These are phyloP conservation scores for Rhizopogon rudus DNA, from an alignment of 768 basidiomycete genomes.

Conservation along the genomic window DNA sequence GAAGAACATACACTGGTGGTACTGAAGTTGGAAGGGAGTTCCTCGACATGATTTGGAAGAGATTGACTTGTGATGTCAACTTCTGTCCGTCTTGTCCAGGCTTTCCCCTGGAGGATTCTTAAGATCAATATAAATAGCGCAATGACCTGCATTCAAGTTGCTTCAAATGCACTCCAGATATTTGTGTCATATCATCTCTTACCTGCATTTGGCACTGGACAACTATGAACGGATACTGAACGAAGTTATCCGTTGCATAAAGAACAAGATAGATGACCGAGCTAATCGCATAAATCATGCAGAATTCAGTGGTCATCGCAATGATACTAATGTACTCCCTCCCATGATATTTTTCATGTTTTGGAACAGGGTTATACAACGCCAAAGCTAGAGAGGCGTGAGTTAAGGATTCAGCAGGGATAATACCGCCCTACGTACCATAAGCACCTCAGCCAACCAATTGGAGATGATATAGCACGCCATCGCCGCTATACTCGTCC, in stretches of 20 bases:
- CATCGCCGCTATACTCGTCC: slow-evolving; percentile 18
- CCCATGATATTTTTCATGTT: neutral
- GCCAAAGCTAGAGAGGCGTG: neutral
- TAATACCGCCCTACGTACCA: slow-evolving; percentile 7
- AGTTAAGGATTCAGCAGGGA: slow-evolving; percentile 1
- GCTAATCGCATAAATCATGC: slow-evolving; percentile 2
- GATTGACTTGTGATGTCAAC: neutral
- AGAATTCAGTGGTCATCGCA: neutral
- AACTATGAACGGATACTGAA: slow-evolving; percentile 4
- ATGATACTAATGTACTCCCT: slow-evolving; percentile 1
- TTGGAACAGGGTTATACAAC: neutral
- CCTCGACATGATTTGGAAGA: neutral
- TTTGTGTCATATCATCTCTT: neutral
- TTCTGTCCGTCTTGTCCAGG: neutral
- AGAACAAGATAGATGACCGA: slow-evolving; percentile 1
- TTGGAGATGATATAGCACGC: slow-evolving; percentile 20
- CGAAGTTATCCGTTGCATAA: neutral
- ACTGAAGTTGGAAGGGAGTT: neutral
- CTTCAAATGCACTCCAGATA: neutral
- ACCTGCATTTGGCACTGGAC: slow-evolving; percentile 3
- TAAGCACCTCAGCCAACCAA: slow-evolving; percentile 26
- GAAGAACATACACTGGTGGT: neutral
- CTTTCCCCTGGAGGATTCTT: neutral
- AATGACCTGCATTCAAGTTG: neutral
- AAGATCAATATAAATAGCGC: slow-evolving; percentile 1